phyloP scores from a whole-genome alignment of 306 rosid genomes.

The Quillaja saponaria region DNA sequence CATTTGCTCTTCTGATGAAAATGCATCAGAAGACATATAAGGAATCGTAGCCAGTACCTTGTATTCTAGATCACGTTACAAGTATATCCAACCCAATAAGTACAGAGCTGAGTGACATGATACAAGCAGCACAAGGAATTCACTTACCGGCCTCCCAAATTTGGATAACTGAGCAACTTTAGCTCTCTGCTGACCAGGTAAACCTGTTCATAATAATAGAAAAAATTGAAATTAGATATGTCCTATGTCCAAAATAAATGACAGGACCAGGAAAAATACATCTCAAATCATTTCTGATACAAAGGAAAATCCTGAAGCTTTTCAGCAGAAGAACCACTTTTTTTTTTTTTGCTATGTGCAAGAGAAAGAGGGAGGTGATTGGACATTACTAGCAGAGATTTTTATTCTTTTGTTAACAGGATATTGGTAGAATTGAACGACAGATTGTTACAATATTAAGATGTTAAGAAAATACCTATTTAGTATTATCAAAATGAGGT shows the following conservation, averaged over 20 bases:
- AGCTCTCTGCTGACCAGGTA: slow-evolving; percentile 78
- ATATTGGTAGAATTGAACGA: not conserved
- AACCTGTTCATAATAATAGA: slow-evolving; percentile 51
- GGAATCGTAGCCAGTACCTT: not conserved
- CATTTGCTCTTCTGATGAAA: slow-evolving; percentile 4
- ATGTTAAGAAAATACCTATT: not conserved
- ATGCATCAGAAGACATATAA: slow-evolving; percentile 2
- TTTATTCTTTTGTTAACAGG: too few relatives aligned
- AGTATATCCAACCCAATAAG: slow-evolving; percentile 15
- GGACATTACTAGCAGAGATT: too few relatives aligned
- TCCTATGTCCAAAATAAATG: slow-evolving; percentile 2
- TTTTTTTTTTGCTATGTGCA: too few relatives aligned
- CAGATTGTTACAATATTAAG: not conserved
- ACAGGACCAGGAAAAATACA: slow-evolving; percentile 13
- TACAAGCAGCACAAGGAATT: slow-evolving; percentile 13
- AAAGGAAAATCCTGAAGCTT: too few relatives aligned
- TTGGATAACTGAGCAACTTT: slow-evolving; percentile 70
- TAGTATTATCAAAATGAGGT: slow-evolving; percentile 21
- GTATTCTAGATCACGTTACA: slow-evolving; percentile 13
- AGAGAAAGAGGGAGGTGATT: slow-evolving; percentile 3
- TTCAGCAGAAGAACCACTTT: not conserved
- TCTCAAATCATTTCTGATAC: not conserved
- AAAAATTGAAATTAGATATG: slow-evolving; percentile 7
- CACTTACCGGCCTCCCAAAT: slow-evolving; percentile 94
- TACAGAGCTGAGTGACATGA: slow-evolving; percentile 18